Conservation (phyloP, 768 basidiomycete species). For the Dentipellis fragilis region DNA sequence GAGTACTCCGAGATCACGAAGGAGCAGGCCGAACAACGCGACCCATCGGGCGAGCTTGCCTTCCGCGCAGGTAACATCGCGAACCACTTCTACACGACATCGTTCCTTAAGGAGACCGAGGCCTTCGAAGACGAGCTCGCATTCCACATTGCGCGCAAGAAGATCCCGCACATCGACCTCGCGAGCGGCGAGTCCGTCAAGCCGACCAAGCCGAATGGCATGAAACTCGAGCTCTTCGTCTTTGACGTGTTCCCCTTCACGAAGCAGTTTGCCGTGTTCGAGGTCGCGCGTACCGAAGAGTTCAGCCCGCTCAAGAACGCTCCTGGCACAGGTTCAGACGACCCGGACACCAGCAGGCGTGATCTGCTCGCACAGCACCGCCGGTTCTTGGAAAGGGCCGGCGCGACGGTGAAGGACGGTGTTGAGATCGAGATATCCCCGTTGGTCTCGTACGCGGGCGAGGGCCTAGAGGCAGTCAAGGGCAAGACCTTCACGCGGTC, state of each 20-base stretch:
- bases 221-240: constrained; percentile 98
- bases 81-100: constrained; percentile 94
- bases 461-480: constrained; percentile 71
- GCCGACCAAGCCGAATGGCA: constrained; percentile 88
- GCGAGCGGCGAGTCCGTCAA: constrained; percentile 60
- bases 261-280: constrained; percentile 71
- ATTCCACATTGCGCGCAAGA: constrained; percentile 97
- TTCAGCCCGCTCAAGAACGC: constrained; percentile 98
- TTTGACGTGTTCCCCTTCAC: constrained; percentile 98
- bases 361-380: constrained; percentile 85
- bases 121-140: constrained; percentile 82
- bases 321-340: constrained; percentile 82
- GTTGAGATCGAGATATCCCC: constrained; percentile 91
- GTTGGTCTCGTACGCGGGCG: constrained; percentile 82
- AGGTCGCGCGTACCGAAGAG: constrained; percentile 81
- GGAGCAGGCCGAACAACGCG: constrained; percentile 75
- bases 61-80: constrained; percentile 97
- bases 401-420: constrained; percentile 59
- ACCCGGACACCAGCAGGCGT: constrained; percentile 81
- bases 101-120: constrained; percentile 70
- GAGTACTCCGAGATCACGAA: constrained; percentile 95
- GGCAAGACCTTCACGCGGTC: constrained; percentile 74
- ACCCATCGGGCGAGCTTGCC: constrained; percentile 63
- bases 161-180: constrained; percentile 80
- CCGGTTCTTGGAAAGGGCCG: constrained; percentile 72